Evolutionary conservation across 108 stramenopile genomes (phyloP), one percentile per base, ranked within the genome.

Genomic region (Parmales sp.): DNA sequence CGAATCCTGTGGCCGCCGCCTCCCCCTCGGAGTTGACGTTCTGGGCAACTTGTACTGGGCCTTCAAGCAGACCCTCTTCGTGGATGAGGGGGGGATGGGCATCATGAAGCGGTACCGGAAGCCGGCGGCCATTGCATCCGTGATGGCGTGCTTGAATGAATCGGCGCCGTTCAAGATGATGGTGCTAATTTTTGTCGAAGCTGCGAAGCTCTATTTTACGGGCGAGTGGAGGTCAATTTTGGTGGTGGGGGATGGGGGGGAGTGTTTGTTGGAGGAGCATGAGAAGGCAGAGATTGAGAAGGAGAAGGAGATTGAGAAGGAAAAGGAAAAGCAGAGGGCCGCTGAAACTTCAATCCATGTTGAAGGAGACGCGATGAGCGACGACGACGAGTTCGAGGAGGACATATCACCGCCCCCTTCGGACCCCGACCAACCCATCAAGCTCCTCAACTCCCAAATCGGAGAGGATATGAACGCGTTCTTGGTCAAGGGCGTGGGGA

Each of bases 31-130:
- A 13, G 45, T 67, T 9, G 91, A 92, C 65, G 36, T 25, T 0
- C 64, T 66, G 3, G 89, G 89, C 23, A 73, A 89, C 38, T 72
- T 85, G 0, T 92, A 88, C 70, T 92, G 88, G 88, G n/a, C n/a
- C n/a, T n/a, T n/a, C n/a, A n/a, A n/a, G n/a, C n/a, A n/a, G n/a
- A 75, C 78, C 20, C 88, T 90, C 66, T 72, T 75, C 29, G 36
- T 80, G 1, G 86, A 88, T 28, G 81, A 80, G 11, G 78, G 60
- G 5, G 74, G 80, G 0, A 78, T 92, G 22, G 84, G 87, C 74
- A 77, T 92, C 1, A 87, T 83, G 86, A 74, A 83, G 45, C 77
- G 85, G 50, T 90, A 75, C 68, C 63, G 72, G 0, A 71, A 80
- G 28, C 77, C 84, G 38, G 91, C 86, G 51, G 76, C 68, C 38